Evolutionary conservation across 192 early-diverging fungal genomes (phyloP), one percentile per base, ranked within the genome.

Genomic region (Entomortierella parvispora): DNA sequence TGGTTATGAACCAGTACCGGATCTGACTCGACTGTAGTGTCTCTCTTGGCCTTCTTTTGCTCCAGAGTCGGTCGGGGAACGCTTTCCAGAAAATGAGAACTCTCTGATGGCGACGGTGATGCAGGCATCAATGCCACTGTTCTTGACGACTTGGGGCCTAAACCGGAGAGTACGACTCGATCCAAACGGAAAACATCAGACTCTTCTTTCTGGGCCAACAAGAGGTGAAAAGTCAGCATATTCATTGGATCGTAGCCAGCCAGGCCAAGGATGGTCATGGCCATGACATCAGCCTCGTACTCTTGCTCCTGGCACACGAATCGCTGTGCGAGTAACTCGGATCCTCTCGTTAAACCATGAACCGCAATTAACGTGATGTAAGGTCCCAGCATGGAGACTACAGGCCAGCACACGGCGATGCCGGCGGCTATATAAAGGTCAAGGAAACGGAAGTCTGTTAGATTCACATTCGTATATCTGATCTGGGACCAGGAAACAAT

Each of bases 171-270:
- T 0, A 9, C 22, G 18, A 56, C 11, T 55, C 32, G n/a, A 18
- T 37, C 12, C 1, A 57, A 6, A 2, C 31, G 53, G 1, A 29
- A 18, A 20, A n/a, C 55, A 12, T 31, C 4, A 2, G 37, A 5
- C 37, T 12, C 12, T 5, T 40, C 37, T 5, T 40, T 40, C 37
- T 40, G 37, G 12, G 12, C 7, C 7, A 40, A 40, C 7, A 9
- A 40, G 37, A 12, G 5, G 37, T 40, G 37, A 9, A 40, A 5
- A 40, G 5, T 12, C 37, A 49, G 18, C 18, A 49, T 23, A 18
- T 49, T 12, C 47, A 25, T 43, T 4, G 58, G 58, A 29, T 60
- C 44, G 43, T 60, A 60, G 14, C 58, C 58, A 1, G 58, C 43
- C 3, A 43, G 58, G 25, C 28, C 28, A 11, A 60, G 10, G 25